phyloP scores from a whole-genome alignment of 176 grass and related monocot genomes.

The Guadua angustifolia region DNA sequence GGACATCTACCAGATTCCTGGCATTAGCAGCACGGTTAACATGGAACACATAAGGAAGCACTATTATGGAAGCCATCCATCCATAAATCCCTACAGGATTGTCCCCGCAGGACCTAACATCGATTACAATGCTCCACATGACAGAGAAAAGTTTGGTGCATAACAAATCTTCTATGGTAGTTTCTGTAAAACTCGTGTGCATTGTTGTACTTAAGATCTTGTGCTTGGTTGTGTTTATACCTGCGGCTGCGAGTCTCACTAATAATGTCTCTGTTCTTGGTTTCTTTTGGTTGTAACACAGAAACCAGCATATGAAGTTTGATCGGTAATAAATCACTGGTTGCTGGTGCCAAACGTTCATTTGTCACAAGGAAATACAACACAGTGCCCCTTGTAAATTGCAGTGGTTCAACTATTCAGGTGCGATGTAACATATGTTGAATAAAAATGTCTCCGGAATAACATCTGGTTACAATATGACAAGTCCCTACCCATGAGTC shows the following conservation, averaged over 20 bases:
- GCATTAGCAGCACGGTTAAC: constrained; percentile 72
- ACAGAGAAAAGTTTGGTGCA: constrained; percentile 66
- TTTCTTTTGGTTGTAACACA: not conserved
- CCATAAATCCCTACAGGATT: constrained; percentile 74
- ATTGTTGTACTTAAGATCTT: not conserved
- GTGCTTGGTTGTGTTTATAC: too few species aligned
- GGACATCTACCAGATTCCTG: constrained; percentile 83
- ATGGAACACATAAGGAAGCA: constrained; percentile 90
- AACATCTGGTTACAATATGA: too few species aligned
- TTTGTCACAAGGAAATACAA: not conserved
- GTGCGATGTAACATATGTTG: too few species aligned
- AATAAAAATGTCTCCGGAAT: too few species aligned
- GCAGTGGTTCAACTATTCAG: too few species aligned
- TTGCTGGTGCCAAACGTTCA: not conserved
- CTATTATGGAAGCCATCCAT: constrained; percentile 94
- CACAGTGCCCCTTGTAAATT: too few species aligned
- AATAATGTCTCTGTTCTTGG: not conserved
- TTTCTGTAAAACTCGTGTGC: not conserved
- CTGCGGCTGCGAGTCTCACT: not conserved
- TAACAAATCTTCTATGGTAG: constrained; percentile 12
- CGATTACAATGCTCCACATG: constrained; percentile 76
- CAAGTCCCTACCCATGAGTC: too few species aligned
- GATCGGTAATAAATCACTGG: not conserved
- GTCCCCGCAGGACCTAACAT: constrained; percentile 75
- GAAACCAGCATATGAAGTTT: not conserved